phyloP scores from a whole-genome alignment of 768 basidiomycete species.

The Strobilomyces echinocephalus region DNA sequence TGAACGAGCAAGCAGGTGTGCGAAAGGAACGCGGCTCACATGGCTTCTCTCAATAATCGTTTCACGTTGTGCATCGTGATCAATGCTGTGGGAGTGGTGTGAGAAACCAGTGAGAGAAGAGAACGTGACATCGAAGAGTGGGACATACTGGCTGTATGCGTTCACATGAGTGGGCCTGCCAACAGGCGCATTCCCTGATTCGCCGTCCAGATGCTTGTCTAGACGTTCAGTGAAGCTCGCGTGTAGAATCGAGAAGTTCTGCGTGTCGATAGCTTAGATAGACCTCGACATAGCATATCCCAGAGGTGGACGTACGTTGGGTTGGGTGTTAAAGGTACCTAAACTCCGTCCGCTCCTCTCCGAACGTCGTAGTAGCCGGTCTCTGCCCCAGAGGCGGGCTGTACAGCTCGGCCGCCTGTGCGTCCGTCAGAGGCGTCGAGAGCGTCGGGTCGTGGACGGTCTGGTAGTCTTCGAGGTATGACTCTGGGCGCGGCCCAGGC shows the following conservation, averaged over 20 bases:
- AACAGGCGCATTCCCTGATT: conserved; percentile 45
- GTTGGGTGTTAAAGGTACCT: conserved; percentile 69
- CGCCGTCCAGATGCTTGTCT: conserved; percentile 71
- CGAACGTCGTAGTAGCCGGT: conserved; percentile 54
- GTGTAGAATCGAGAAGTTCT: conserved; percentile 80
- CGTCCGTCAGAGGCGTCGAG: no score
- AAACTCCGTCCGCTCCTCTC: no score
- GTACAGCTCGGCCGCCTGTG: conserved; percentile 43
- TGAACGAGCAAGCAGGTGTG: neutral
- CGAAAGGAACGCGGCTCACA: conserved; percentile 41
- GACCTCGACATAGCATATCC: neutral
- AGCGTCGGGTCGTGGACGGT: conserved; percentile 65
- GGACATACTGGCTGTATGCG: conserved; percentile 65
- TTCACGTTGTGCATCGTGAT: conserved; percentile 71
- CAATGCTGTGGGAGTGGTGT: no score
- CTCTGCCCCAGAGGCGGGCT: conserved; percentile 87
- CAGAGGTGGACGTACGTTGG: conserved; percentile 54
- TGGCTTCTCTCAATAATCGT: conserved; percentile 84
- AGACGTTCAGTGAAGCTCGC: conserved; percentile 68
- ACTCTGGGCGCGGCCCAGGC: conserved; percentile 89
- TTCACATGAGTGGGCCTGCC: conserved; percentile 37
- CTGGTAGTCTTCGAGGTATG: conserved; percentile 70
- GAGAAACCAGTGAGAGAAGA: no score
- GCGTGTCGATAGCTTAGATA: neutral
- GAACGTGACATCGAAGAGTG: neutral